Evolutionary conservation across 345 rosid species (phyloP), one percentile per base, ranked within the genome.

Genomic region (Eucalyptus cloeziana): DNA sequence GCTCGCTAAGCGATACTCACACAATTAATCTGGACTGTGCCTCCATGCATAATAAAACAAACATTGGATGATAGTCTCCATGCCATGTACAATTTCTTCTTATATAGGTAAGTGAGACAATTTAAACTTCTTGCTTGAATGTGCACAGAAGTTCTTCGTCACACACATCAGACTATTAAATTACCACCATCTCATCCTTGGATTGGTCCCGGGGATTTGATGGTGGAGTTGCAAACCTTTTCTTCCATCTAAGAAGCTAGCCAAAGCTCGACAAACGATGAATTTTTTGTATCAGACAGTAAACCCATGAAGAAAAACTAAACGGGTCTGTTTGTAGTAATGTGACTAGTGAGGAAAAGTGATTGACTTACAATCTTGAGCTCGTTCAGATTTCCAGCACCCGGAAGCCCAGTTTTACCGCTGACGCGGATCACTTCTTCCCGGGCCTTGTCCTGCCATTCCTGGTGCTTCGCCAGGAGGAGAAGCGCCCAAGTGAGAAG

Each of bases 371-470:
- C 99, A 85, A 91, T 90, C 92, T 96, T 96, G 62, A 97, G 95
- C 47, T 94, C 93, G 45, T 90, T 93, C 64, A 96, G 86, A 43
- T 88, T 89, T 13, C 93, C 96, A 15, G 92, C 92, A 87, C 86
- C n/a, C 17, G 92, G 96, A 58, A 87, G 37, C 81, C 91, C 89
- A 45, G 87, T 69, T 30, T 87, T 58, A n/a, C 94, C 94, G 17
- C 91, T 91, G 24, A 95, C 89, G 3, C 90, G 89, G 47, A 88
- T 43, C 51, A 94, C 93, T 94, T 96, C 99, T 91, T 96, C 95
- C 45, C 98, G 92, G n/a, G 96, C 96, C 88, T 94, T 95, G 86
- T 60, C 85, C 90, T 97, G 97, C 98, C 99, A 97, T 86, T 96
- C 96, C 56, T 93, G 99, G 89, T 97, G 92, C 91, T 91, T 58